Conservation (phyloP, 805 yeast species). For the Hemisphaericaspora nanyangensis region DNA sequence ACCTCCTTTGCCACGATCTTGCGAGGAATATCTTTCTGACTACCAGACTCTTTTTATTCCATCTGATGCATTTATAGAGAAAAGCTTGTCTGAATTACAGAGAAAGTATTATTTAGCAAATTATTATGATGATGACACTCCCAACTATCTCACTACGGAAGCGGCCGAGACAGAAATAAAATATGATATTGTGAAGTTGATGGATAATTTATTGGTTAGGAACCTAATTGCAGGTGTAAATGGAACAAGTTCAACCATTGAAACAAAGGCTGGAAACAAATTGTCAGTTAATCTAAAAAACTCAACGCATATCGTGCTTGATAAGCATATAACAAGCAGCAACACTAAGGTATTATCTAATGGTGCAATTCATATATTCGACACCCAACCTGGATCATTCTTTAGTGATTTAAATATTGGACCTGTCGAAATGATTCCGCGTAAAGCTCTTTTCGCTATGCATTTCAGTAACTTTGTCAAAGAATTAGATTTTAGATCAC, state of each 20-base stretch:
- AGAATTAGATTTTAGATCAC: slow-evolving; percentile 61
- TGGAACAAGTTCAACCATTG: slow-evolving; percentile 17
- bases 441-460: slow-evolving; percentile 34
- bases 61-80: slow-evolving; percentile 22
- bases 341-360: slow-evolving; percentile 22
- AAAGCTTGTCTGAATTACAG: slow-evolving; percentile 25
- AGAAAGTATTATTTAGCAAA: slow-evolving; percentile 25
- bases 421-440: slow-evolving; percentile 25
- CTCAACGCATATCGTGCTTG: slow-evolving; percentile 15
- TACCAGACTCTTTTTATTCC: slow-evolving; percentile 33
- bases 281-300: slow-evolving; percentile 1
- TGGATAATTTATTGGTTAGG: slow-evolving; percentile 23
- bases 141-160: slow-evolving; percentile 21
- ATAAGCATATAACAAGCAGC: slow-evolving; percentile 15
- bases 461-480: slow-evolving; percentile 60
- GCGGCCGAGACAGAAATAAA: slow-evolving; percentile 30
- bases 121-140: slow-evolving; percentile 14
- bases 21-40: slow-evolving; percentile 24
- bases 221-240: slow-evolving; percentile 27
- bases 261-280: slow-evolving; percentile 2
- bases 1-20: slow-evolving; percentile 16
- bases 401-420: slow-evolving; percentile 19
- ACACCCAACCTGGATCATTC: slow-evolving; percentile 12
- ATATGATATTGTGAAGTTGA: slow-evolving; percentile 22
- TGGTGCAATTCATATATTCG: slow-evolving; percentile 34